Evolutionary conservation across 2,329 filamentous ascomycete genomes (phyloP).

Genomic region (Penicillium verrucosum): DNA sequence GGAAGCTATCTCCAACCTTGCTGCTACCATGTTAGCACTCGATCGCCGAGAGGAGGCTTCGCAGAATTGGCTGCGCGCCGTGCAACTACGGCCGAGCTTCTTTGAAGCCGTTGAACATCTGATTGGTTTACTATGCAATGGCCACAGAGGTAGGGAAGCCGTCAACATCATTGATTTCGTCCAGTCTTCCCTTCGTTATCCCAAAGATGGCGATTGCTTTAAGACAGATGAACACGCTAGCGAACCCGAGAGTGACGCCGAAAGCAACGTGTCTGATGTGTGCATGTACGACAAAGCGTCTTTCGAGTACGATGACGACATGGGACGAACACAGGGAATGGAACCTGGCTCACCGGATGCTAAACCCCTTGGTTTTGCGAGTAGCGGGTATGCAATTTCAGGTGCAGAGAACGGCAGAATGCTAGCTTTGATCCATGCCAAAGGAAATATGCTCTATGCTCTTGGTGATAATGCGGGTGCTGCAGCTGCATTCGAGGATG

Average conservation of each 20-base stretch:
- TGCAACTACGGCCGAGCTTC: slow-evolving; percentile 78
- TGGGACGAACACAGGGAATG: slow-evolving; percentile 27
- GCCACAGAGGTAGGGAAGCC: slow-evolving; percentile 77
- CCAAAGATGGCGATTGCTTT: slow-evolving; percentile 47
- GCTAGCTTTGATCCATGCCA: slow-evolving; percentile 89
- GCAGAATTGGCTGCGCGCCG: slow-evolving; percentile 77
- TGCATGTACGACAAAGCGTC: slow-evolving; percentile 55
- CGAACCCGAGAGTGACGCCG: slow-evolving; percentile 57
- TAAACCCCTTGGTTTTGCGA: slow-evolving; percentile 59
- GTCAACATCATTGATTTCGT: slow-evolving; percentile 83
- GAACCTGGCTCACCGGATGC: slow-evolving; percentile 28
- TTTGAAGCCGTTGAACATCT: slow-evolving; percentile 95
- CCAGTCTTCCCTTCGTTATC: slow-evolving; percentile 66
- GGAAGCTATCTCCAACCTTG: slow-evolving; percentile 90
- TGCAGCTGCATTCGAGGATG: slow-evolving; percentile 89
- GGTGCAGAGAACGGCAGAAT: slow-evolving; percentile 89
- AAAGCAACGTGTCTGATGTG: slow-evolving; percentile 51
- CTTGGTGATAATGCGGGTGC: slow-evolving; percentile 77
- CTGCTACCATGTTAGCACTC: slow-evolving; percentile 81
- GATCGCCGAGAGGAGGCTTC: slow-evolving; percentile 80
- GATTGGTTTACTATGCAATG: slow-evolving; percentile 78
- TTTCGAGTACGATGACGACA: slow-evolving; percentile 55
- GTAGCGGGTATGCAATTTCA: slow-evolving; percentile 79
- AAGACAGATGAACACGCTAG: slow-evolving; percentile 54
- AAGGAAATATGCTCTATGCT: slow-evolving; percentile 96